Conservation (phyloP, 192 early-diverging fungal species). For the Dissophora ornata region DNA sequence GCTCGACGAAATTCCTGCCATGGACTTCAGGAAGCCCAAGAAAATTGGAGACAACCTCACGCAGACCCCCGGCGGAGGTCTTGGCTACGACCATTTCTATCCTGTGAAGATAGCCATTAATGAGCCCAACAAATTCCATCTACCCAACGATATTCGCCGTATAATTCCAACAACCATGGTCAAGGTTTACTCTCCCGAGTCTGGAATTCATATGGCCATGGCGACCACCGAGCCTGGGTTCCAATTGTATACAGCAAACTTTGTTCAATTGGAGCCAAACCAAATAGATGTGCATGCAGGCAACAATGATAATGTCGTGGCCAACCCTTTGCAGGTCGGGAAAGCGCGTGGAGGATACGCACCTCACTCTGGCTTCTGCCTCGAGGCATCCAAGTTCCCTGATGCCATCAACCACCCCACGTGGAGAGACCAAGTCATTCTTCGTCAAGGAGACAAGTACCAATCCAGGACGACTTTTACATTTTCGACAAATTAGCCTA, state of each 20-base stretch:
- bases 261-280: constrained; percentile 56
- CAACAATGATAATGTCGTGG: constrained; percentile 13
- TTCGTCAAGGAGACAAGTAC: constrained; percentile 63
- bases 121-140: not conserved
- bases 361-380: constrained; percentile 74
- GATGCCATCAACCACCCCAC: constrained; percentile 71
- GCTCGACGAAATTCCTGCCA: constrained; percentile 45
- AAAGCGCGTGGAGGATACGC: constrained; percentile 34
- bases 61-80: constrained; percentile 60
- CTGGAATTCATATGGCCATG: constrained; percentile 72
- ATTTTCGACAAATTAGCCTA: constrained; percentile 42
- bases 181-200: constrained; percentile 62
- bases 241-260: constrained; percentile 89
- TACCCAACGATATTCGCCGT: constrained; percentile 29
- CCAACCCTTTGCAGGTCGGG: constrained; percentile 43
- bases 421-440: constrained; percentile 65
- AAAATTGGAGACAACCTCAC: constrained; percentile 64
- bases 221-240: constrained; percentile 78
- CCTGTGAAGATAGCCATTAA: constrained; percentile 55
- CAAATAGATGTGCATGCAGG: constrained; percentile 37
- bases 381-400: constrained; percentile 70
- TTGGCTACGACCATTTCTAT: constrained; percentile 89
- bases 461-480: constrained; percentile 59
- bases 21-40: constrained; percentile 70
- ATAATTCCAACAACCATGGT: constrained; percentile 54